Evolutionary conservation across 306 rosid species (phyloP).

Genomic region (Fagus crenata): DNA sequence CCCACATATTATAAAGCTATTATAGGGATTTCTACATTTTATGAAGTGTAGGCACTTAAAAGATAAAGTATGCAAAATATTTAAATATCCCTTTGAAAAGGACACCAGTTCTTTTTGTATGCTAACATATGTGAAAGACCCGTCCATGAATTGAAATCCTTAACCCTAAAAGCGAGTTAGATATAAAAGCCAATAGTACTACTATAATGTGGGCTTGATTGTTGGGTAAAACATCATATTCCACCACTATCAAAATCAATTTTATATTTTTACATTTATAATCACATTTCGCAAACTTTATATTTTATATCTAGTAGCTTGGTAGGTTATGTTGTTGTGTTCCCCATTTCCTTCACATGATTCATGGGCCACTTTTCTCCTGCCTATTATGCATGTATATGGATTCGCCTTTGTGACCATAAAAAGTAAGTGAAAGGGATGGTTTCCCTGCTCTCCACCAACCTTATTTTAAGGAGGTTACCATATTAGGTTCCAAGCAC

Average conservation of each 20-base stretch:
- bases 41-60: too few relatives aligned
- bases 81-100: too few relatives aligned
- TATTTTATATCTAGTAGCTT: not conserved
- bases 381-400: not conserved
- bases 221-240: too few relatives aligned
- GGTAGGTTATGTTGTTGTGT: conserved; percentile 14
- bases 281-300: not conserved
- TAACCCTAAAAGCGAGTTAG: too few relatives aligned
- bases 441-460: conserved; percentile 21
- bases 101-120: too few relatives aligned
- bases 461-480: conserved; percentile 35
- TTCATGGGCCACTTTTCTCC: conserved; percentile 27
- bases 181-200: not conserved
- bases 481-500: conserved; percentile 8
- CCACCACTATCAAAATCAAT: not conserved
- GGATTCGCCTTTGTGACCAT: conserved; percentile 20
- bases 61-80: too few relatives aligned
- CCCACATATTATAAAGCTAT: too few relatives aligned
- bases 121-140: too few relatives aligned
- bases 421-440: conserved; percentile 58
- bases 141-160: too few relatives aligned
- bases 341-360: conserved; percentile 40
- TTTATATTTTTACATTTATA: not conserved
- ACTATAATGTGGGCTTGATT: not conserved
- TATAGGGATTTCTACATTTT: too few relatives aligned